phyloP scores from a whole-genome alignment of 1,284 basidiomycete genomes.

The Cutaneotrichosporon sp. region DNA sequence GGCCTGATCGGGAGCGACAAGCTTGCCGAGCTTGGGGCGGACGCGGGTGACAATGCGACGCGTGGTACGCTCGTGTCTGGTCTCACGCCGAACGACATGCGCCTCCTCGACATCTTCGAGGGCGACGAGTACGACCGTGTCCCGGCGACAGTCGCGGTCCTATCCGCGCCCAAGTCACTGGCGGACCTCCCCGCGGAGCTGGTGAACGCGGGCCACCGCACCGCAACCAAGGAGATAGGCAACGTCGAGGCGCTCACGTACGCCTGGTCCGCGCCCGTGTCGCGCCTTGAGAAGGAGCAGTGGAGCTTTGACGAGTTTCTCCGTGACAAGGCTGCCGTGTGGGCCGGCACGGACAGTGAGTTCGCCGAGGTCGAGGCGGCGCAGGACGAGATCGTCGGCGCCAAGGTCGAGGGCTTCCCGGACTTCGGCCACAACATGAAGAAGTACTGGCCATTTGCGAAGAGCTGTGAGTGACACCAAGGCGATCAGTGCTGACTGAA shows the following conservation, averaged over 20 bases:
- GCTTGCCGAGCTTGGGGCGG: constrained; percentile 22
- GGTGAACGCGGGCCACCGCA: constrained; percentile 8
- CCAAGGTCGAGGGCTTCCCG: constrained; percentile 32
- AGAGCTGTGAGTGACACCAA: constrained; percentile 55
- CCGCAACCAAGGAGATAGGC: constrained; percentile 15
- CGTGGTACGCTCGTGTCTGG: constrained; percentile 71
- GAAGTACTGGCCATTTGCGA: constrained; percentile 63
- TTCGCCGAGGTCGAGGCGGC: constrained; percentile 71
- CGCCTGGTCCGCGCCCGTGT: constrained; percentile 61
- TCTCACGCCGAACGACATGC: constrained; percentile 63
- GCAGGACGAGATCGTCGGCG: constrained; percentile 54
- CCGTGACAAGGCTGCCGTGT: constrained; percentile 39
- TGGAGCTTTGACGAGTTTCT: constrained; percentile 61
- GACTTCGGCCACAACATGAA: constrained; percentile 64
- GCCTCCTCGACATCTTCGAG: constrained; percentile 71
- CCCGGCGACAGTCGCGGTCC: constrained; percentile 55
- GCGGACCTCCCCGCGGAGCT: constrained; percentile 50
- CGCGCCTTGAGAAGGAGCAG: constrained; percentile 60
- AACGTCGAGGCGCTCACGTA: constrained; percentile 63
- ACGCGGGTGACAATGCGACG: constrained; percentile 60
- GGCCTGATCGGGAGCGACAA: constrained; percentile 60
- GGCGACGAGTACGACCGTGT: constrained; percentile 56
- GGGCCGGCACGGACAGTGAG: constrained; percentile 38
- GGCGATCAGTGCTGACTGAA: constrained; percentile 4
- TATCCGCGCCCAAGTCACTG: constrained; percentile 55